Evolutionary conservation across 1,284 basidiomycete species (phyloP), one percentile per base, ranked within the genome.

Genomic region (Coriolopsis trogii): DNA sequence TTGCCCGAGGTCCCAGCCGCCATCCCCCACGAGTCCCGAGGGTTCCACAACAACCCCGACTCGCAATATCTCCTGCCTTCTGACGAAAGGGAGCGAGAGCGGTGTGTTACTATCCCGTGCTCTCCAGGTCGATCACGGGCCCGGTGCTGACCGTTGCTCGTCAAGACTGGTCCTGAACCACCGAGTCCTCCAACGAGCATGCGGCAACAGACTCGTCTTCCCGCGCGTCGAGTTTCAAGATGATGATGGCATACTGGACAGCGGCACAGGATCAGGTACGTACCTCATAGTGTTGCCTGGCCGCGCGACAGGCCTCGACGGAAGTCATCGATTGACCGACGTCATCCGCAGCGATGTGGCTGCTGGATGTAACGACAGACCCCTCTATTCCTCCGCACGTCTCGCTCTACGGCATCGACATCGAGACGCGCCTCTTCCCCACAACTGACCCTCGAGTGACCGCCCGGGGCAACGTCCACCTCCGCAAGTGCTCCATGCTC

Each of bases 181-280:
- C 37, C 15, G 42, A 3, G 24, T 62, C 9, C 47, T 66, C 16
- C 54, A 53, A 18, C 34, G 31, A 20, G 34, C 51, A 1, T 63
- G 62, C 49, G 63, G 54, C 10, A 42, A 56, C 29, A 55, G 49
- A 12, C 31, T 64, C 26, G 28, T 65, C 4, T 36, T 59, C 9
- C 49, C 63, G 0, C 55, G 59, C 8, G 36, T 66, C 0, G n/a
- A 39, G 6, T 42, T 66, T 16, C 31, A 33, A 9, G 15, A 42
- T 8, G 54, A 29, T 16, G 61, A 63, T 41, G 53, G 56, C 36
- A 54, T 66, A n/a, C 53, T 67, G n/a, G 65, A 68, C 40, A 59
- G 50, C 36, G 66, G 59, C 10, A 58, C 61, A 10, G 67, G 65
- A 1, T 56, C 61, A 29, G 65, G 66, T 64, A 33, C 33, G 54